Evolutionary conservation across 371 early-diverging fungal species (phyloP).

Genomic region (Zychaea mexicana): DNA sequence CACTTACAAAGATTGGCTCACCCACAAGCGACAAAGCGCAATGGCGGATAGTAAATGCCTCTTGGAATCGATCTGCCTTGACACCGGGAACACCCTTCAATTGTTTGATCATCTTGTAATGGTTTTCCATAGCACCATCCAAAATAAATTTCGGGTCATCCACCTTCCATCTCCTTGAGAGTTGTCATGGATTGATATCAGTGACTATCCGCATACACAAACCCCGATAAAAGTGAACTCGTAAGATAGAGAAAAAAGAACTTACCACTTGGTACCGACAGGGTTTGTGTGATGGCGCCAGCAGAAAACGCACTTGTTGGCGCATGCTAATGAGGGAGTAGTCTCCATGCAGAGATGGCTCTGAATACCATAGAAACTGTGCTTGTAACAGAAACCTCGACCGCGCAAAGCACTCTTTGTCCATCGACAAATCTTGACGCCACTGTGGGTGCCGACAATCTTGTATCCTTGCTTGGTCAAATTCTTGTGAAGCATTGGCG

Average conservation of each 20-base stretch:
- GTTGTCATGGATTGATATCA: conserved; percentile 72
- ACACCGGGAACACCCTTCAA: conserved; percentile 80
- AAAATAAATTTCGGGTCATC: conserved; percentile 76
- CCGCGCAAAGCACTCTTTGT: conserved; percentile 79
- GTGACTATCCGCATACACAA: background rate
- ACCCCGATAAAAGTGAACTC: background rate
- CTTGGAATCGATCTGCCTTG: conserved; percentile 73
- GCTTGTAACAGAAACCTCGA: conserved; percentile 83
- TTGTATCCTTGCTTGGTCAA: conserved; percentile 84
- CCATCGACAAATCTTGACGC: conserved; percentile 86
- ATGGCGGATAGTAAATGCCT: conserved; percentile 71
- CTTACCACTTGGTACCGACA: conserved; percentile 50
- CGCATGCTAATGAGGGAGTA: conserved; percentile 77
- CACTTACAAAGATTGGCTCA: conserved; percentile 77
- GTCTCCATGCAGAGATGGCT: conserved; percentile 74
- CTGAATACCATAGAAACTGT: conserved; percentile 73
- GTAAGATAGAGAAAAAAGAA: background rate
- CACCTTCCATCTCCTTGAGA: conserved; percentile 70
- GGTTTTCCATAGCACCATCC: conserved; percentile 76
- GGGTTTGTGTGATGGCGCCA: conserved; percentile 83
- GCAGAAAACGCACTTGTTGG: conserved; percentile 84
- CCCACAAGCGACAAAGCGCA: conserved; percentile 78
- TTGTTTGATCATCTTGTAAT: conserved; percentile 81
- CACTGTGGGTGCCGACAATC: conserved; percentile 78
- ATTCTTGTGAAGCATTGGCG: conserved; percentile 71